Percentiles rank a stretch among this genome's conserved stretches.
Conservation (phyloP, 2,329 filamentous ascomycete genomes). For the Allantophomopsis lycopodina region DNA sequence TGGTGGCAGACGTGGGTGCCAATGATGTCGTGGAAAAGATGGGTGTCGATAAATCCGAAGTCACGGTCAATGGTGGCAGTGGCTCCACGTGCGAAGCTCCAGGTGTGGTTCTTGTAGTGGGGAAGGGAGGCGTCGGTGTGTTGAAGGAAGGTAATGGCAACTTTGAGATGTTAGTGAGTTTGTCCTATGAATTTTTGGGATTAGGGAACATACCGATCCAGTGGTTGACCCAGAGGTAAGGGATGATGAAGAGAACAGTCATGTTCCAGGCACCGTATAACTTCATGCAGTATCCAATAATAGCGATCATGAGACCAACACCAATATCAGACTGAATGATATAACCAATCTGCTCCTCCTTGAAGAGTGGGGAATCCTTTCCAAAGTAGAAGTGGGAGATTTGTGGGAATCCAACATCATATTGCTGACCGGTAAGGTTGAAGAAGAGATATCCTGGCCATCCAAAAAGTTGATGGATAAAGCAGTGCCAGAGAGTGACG, state of each 20-base stretch:
- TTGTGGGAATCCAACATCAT: slow-evolving; percentile 21
- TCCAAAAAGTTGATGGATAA: slow-evolving; percentile 48
- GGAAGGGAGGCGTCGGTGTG: slow-evolving; percentile 46
- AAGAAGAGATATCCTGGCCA: slow-evolving; percentile 49
- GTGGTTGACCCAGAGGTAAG: slow-evolving; percentile 57
- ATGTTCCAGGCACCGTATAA: slow-evolving; percentile 38
- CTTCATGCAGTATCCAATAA: slow-evolving; percentile 33
- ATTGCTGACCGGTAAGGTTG: slow-evolving; percentile 23
- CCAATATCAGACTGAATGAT: slow-evolving; percentile 47
- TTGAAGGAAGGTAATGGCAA: slow-evolving; percentile 65
- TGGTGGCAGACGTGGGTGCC: slow-evolving; percentile 50
- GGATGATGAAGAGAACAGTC: slow-evolving; percentile 47
- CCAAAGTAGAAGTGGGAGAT: slow-evolving; percentile 36
- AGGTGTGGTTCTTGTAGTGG: slow-evolving; percentile 42
- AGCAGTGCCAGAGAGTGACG: slow-evolving; percentile 34
- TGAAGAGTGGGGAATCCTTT: slow-evolving; percentile 44
- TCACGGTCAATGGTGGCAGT: slow-evolving; percentile 48
- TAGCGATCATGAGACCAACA: slow-evolving; percentile 30
- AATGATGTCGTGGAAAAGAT: slow-evolving; percentile 51
- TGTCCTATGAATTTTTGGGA: background rate
- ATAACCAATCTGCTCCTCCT: slow-evolving; percentile 34
- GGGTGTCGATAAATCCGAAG: slow-evolving; percentile 45
- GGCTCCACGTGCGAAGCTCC: slow-evolving; percentile 47
- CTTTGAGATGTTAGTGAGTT: slow-evolving; percentile 21
- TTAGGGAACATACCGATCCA: slow-evolving; percentile 39